A percentile compares a stretch with the other conserved stretches of the same genome.
phyloP scores from a whole-genome alignment of 2,329 filamentous ascomycete species.

The Fusarium phyllophilum region DNA sequence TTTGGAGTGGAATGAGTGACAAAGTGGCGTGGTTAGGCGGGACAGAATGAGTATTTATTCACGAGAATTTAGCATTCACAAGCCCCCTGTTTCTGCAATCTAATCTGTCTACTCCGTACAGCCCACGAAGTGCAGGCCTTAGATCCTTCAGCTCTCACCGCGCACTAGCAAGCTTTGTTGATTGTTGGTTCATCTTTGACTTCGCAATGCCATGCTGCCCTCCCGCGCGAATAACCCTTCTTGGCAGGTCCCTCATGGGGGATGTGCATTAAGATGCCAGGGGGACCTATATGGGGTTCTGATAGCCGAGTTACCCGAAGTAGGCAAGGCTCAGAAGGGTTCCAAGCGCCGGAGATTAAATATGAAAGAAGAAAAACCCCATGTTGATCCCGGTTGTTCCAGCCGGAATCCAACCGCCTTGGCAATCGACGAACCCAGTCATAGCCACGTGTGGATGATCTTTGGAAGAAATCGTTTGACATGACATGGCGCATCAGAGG shows the following conservation, averaged over 20 bases:
- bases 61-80: neutral
- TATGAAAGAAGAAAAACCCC: neutral
- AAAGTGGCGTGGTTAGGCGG: neutral
- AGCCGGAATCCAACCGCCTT: neutral
- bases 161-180: conserved; percentile 7
- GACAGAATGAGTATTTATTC: conserved; percentile 7
- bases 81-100: neutral
- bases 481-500: neutral
- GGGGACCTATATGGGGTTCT: neutral
- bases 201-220: neutral
- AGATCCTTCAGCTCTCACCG: neutral
- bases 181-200: neutral
- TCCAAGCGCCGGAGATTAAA: conserved; percentile 15
- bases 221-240: neutral
- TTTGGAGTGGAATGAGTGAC: conserved; percentile 1
- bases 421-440: neutral
- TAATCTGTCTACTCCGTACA: neutral
- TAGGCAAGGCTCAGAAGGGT: neutral
- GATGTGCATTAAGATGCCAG: neutral
- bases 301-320: neutral
- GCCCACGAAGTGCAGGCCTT: neutral
- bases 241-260: conserved; percentile 1
- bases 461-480: neutral
- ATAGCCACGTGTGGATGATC: conserved; percentile 3
- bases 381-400: neutral